These are phyloP conservation scores for Trametes coccinea DNA, from an alignment of 768 basidiomycete species.

Conservation along the genomic window DNA sequence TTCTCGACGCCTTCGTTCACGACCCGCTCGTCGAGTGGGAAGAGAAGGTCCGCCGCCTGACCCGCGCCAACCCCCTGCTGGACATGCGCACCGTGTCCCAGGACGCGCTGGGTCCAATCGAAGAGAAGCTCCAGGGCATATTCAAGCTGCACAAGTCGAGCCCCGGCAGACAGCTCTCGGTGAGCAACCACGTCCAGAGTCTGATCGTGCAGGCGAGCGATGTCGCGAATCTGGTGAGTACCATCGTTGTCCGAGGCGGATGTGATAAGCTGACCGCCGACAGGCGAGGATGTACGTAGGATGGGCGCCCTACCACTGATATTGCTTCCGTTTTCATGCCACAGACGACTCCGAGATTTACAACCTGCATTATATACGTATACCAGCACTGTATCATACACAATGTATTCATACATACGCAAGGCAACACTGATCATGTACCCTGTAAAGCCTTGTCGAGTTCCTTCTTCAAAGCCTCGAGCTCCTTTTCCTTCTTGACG, in stretches of 20 bases:
- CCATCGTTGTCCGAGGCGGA: not conserved
- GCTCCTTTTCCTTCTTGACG: slow-evolving; percentile 81
- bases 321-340: not conserved
- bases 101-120: slow-evolving; percentile 76
- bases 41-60: slow-evolving; percentile 65
- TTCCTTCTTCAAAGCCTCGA: slow-evolving; percentile 67
- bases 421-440: not conserved
- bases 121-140: slow-evolving; percentile 77
- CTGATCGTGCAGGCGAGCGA: slow-evolving; percentile 89
- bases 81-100: slow-evolving; percentile 69
- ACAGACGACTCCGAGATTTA: not conserved
- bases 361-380: not conserved
- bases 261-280: no score
- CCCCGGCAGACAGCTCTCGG: slow-evolving; percentile 56
- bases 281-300: slow-evolving; percentile 91
- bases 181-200: slow-evolving; percentile 86
- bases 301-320: slow-evolving; percentile 81
- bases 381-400: slow-evolving; percentile 9
- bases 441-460: slow-evolving; percentile 25
- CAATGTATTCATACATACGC: slow-evolving; percentile 8
- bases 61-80: not conserved
- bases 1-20: slow-evolving; percentile 94
- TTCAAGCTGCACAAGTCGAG: slow-evolving; percentile 52
- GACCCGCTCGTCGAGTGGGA: slow-evolving; percentile 98
- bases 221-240: slow-evolving; percentile 62